Base-by-base conservation (phyloP, 208 protist genomes). In the Acanthamoeba healyi region DNA sequence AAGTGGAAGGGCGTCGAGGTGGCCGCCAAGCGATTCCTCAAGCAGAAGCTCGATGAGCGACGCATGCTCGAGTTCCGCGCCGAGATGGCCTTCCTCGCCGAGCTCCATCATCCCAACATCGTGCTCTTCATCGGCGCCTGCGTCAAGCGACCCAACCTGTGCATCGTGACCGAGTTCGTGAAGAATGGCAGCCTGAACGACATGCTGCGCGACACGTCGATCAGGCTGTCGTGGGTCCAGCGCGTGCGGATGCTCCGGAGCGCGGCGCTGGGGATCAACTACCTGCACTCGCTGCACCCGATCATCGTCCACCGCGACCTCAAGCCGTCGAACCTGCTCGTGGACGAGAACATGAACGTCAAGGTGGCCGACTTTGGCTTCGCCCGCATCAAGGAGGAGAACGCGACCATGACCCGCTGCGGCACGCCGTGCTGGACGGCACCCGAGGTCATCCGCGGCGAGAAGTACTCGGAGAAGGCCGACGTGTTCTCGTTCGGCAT, bases 311-410 rank as follows among this genome's bases (percentile, higher is more conserved):
- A 94, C 54, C 92, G 29, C 29, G 92, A 94, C 77, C 92, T 94
- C 56, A 94, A 94, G 61, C 19, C 40, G 15, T 44, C 74, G 44
- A 94, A 94, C 46, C 9, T 88, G n/a, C 92, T 94, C 32, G 49
- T 96, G 10, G 95, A 96, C 24, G 88, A 95, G 22, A 94, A 96
- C 84, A 96, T n/a, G 72, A 96, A 95, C 54, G 94, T 96, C 17
- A 96, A 96, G 79, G 95, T 96, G 24, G 46, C 51, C n/a, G 95
- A 96, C 63, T 96, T 96, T 88, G 95, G 95, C n/a, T 42, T 96
- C 3, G 84, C 46, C 17, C 88, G 74, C 0, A 95, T 96, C 34
- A 54, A 92, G 67, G 87, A 82, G 44, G 74, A 67, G n/a, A 34
- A 70, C 22, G 70, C 51, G 10, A 95, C 94, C 19, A 94, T 96